Base-by-base conservation (phyloP, 805 yeast genomes). In the Kodamaea hsintzibuensis region DNA sequence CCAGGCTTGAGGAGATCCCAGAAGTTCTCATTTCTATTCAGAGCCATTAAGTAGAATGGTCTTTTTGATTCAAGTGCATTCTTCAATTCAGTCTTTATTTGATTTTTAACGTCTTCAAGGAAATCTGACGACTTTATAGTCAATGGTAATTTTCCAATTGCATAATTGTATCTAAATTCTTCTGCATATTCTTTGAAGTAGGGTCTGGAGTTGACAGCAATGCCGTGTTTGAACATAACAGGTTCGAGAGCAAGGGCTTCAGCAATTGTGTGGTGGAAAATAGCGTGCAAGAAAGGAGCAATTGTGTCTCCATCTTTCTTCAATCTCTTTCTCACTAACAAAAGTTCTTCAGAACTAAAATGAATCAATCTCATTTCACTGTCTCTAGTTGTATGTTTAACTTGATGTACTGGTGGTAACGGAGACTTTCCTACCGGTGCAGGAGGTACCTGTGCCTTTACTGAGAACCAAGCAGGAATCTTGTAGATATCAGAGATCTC, bases 261-360 rank as follows among this genome's bases (percentile, higher is more conserved):
- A 17, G 42, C 30, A 9, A 49, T 13, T 13, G 22, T 40, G 19
- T 19, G n/a, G 13, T 49, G 52, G 16, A 42, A n/a, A 17, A 49
- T 14, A 6, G 40, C 47, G 14, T 49, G 52, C 14, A 49, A 42
- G n/a, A 38, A 42, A 10, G 52, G 52, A 2, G 42, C 35, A 7
- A 49, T 6, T 6, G 52, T 49, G 35, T 42, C 47, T 1, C 38
- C 33, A 5, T 49, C 27, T 3, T 22, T 30, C 35, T 19, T 42
- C 22, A 42, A 30, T n/a, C 37, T 33, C 39, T 19, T 42, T 35
- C 47, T 42, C 22, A 49, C 14, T 13, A 10, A 7, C 3, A 17
- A 16, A 22, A 49, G 3, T n/a, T 30, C 8, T 17, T 49, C 47
- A 14, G 35, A 18, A n/a, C 22, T 16, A 3, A 42, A 25, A 16